These are phyloP conservation scores for Penicillium salamii DNA, from an alignment of 495 filamentous ascomycete genomes.

Conservation along the genomic window DNA sequence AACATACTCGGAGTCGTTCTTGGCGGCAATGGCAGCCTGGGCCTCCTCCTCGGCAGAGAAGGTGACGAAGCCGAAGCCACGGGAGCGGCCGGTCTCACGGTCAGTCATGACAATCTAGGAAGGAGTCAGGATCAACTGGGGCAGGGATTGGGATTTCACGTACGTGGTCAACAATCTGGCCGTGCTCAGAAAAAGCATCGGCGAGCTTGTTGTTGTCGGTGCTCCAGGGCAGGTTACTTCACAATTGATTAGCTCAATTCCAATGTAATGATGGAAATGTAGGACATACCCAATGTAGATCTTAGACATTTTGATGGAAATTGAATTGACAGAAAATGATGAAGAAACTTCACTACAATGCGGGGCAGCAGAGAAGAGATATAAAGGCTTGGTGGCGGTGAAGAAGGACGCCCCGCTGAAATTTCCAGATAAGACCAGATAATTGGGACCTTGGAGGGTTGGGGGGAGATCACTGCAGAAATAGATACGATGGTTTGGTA, in stretches of 20 bases:
- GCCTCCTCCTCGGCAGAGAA: constrained; percentile 10
- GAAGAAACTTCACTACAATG: constrained; percentile 6
- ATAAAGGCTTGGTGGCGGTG: constrained; percentile 2
- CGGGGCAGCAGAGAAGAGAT: constrained; percentile 7
- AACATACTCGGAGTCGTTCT: constrained; percentile 17
- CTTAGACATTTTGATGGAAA: constrained; percentile 15
- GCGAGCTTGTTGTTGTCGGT: constrained; percentile 10
- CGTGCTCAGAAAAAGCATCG: constrained; percentile 8
- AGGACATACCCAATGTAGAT: constrained; percentile 16
- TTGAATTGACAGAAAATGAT: neutral
- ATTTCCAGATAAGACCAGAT: neutral
- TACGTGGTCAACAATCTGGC: constrained; percentile 11
- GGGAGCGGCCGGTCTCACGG: constrained; percentile 18
- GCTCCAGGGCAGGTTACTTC: constrained; percentile 14
- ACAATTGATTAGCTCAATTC: neutral
- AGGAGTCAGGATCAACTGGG: neutral
- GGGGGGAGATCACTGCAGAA: too few relatives aligned
- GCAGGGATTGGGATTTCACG: neutral
- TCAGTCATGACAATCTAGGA: constrained; percentile 17
- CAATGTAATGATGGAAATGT: neutral
- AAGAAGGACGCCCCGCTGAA: neutral
- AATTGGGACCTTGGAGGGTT: too few relatives aligned
- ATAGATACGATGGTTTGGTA: too few relatives aligned
- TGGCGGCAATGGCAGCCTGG: constrained; percentile 5
- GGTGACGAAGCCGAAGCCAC: constrained; percentile 21